These are phyloP conservation scores for Ceratocystis cacaofunesta DNA, from an alignment of 2,329 filamentous ascomycete genomes.

Conservation along the genomic window DNA sequence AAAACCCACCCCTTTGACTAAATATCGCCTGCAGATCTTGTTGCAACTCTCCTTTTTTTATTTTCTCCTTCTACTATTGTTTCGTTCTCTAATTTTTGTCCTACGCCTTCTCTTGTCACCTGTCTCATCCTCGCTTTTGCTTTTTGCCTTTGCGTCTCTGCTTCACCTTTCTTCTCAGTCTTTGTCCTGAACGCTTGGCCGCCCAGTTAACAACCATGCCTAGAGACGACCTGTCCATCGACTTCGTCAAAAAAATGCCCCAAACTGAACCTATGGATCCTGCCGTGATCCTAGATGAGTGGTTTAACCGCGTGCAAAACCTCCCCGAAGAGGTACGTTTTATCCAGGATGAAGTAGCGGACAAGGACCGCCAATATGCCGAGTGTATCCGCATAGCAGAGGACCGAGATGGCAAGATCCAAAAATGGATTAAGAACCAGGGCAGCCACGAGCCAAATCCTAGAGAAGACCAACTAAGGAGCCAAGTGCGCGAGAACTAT, in stretches of 20 bases:
- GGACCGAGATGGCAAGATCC: slow-evolving; percentile 57
- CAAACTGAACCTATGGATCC: slow-evolving; percentile 47
- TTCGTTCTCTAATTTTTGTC: background rate
- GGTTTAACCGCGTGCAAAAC: slow-evolving; percentile 60
- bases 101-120: background rate
- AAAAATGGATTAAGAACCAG: slow-evolving; percentile 67
- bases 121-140: slow-evolving; percentile 11
- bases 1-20: background rate
- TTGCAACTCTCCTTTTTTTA: background rate
- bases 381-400: slow-evolving; percentile 55
- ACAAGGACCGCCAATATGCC: slow-evolving; percentile 60
- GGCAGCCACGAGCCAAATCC: slow-evolving; percentile 60
- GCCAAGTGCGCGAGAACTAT: slow-evolving; percentile 53
- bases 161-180: slow-evolving; percentile 1
- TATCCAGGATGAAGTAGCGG: slow-evolving; percentile 67
- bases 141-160: slow-evolving; percentile 8
- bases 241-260: slow-evolving; percentile 53
- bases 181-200: slow-evolving; percentile 4
- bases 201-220: slow-evolving; percentile 48
- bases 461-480: slow-evolving; percentile 54
- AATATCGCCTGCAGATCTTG: background rate
- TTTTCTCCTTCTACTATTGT: background rate
- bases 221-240: slow-evolving; percentile 58
- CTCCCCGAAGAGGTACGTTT: slow-evolving; percentile 70
- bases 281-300: slow-evolving; percentile 62